Evolutionary conservation across 2,329 filamentous ascomycete species (phyloP).

Genomic region (Aaosphaeria arxii): DNA sequence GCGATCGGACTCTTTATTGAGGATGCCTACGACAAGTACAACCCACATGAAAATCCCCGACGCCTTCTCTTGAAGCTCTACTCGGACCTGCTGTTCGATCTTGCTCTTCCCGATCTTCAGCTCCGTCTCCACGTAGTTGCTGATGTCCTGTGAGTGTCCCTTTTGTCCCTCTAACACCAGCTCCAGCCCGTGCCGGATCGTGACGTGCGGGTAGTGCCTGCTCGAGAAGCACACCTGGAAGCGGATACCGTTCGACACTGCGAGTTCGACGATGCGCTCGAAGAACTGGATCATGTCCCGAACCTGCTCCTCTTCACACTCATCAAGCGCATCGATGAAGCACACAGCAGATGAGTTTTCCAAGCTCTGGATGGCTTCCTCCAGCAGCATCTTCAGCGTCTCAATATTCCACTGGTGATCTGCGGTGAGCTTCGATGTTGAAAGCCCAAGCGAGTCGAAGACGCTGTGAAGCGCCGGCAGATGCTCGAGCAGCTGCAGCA

Average conservation of each 20-base stretch:
- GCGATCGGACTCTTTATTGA: constrained; percentile 40
- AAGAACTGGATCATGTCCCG: constrained; percentile 44
- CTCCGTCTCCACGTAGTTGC: constrained; percentile 10
- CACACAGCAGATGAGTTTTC: constrained; percentile 11
- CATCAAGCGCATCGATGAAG: constrained; percentile 46
- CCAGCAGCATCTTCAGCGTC: constrained; percentile 14
- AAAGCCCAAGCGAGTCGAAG: constrained; percentile 1
- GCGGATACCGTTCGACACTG: not conserved
- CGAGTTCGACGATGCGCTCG: constrained; percentile 31
- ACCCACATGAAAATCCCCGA: constrained; percentile 47
- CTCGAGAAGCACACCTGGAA: constrained; percentile 46
- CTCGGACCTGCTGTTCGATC: constrained; percentile 12
- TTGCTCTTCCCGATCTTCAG: constrained; percentile 11
- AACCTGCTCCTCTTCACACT: constrained; percentile 43
- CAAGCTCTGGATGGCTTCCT: not conserved
- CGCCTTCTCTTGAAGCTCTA: constrained; percentile 22
- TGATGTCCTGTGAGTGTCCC: constrained; percentile 34
- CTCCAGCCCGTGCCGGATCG: constrained; percentile 18
- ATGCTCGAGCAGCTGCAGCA: constrained; percentile 19
- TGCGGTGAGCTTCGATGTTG: constrained; percentile 1
- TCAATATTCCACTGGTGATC: constrained; percentile 10
- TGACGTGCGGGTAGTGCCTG: constrained; percentile 47
- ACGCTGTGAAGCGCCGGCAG: constrained; percentile 7
- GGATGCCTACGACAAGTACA: constrained; percentile 43
- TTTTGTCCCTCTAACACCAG: constrained; percentile 33